Base-by-base conservation (phyloP, 192 early-diverging fungal species). In the Podila horticola region DNA sequence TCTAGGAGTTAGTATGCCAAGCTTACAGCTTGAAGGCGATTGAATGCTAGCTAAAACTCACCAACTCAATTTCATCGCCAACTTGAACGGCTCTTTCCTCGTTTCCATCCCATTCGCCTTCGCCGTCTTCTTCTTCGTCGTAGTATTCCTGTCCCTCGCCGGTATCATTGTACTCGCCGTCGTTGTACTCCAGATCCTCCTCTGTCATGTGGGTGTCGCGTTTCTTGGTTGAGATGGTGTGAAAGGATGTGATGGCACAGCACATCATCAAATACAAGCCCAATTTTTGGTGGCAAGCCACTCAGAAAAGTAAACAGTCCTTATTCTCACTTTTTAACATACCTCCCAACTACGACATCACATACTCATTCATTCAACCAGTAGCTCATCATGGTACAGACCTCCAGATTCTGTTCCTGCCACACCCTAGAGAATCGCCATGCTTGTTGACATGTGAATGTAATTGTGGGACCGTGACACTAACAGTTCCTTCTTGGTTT, bases 61-160 rank as follows among this genome's bases (percentile, higher is more conserved):
- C 75, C 70, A 79, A 30, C 26, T 26, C 34, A 28, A 79, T 72
- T 17, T 79, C 75, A 19, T 72, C 64, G 24, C 75, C 75, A 22
- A 79, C 33, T 48, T 72, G 58, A 64, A 79, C 28, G 60, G 45
- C 38, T 15, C 50, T 34, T 9, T 24, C 62, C 2, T 65, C 57
- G 10, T 60, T 66, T 17, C 63, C 60, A 8, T 66, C 72, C 8
- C 33, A 38, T 20, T 74, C 24, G 9, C 31, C 31, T 20, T 64
- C 66, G 2, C 36, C 33, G 17, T 62, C 48, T 20, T 31, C 74
- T 10, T 63, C 52, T 29, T 58, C 73, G 11, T 65, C 34, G 29
- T 62, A 62, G 1, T 66, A 50, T 13, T 63, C 67, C 13, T 71
- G 73, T 34, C 66, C 51, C 38, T 74, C 49, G 55, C 41, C 4